phyloP scores from a whole-genome alignment of 345 rosid genomes.

The Bruguiera gymnorhiza region DNA sequence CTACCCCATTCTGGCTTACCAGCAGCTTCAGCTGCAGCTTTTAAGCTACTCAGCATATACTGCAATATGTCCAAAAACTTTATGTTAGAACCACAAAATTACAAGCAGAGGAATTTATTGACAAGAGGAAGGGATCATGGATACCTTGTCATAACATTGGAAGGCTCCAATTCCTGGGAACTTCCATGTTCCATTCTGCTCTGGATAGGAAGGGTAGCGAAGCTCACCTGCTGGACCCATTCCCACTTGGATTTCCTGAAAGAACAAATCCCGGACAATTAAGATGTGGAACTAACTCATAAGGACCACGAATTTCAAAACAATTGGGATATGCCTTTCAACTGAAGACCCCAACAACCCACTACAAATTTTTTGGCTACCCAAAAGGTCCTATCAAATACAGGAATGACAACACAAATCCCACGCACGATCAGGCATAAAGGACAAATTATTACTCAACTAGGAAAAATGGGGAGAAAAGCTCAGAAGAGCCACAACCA shows the following conservation, averaged over 20 bases:
- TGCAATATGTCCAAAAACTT: slow-evolving; percentile 29
- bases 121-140: neutral
- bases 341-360: neutral
- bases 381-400: too few species aligned
- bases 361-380: too few species aligned
- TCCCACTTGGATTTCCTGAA: slow-evolving; percentile 95
- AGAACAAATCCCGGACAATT: slow-evolving; percentile 7
- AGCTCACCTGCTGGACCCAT: slow-evolving; percentile 99
- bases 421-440: too few species aligned
- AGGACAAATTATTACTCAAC: too few species aligned
- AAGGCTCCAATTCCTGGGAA: slow-evolving; percentile 99
- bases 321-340: neutral
- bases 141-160: slow-evolving; percentile 92
- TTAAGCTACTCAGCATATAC: slow-evolving; percentile 77
- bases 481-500: too few species aligned
- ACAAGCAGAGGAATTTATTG: neutral
- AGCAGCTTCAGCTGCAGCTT: slow-evolving; percentile 83
- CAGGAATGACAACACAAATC: too few species aligned
- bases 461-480: too few species aligned
- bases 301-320: neutral
- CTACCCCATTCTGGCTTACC: slow-evolving; percentile 95
- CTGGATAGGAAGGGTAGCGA: slow-evolving; percentile 89
- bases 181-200: slow-evolving; percentile 81
- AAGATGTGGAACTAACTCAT: neutral
- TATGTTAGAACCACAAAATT: slow-evolving; percentile 37